Conservation (phyloP, 116 monocot species). For the Papilionanthe hybrid region DNA sequence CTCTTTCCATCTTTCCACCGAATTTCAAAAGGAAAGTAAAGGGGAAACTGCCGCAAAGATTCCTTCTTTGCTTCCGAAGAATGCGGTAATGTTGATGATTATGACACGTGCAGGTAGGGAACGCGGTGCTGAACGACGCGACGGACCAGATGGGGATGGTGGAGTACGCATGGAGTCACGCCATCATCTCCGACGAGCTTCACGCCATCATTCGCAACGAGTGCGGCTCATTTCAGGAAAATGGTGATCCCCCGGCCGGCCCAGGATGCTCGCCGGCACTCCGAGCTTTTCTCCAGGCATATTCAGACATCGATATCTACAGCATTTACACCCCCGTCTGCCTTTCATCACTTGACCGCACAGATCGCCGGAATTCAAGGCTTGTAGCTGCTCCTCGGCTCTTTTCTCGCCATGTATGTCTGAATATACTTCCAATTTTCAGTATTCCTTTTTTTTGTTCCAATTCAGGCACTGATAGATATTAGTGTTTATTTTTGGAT, state of each 20-base stretch:
- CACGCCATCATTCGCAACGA: background rate
- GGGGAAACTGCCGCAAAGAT: too few relatives aligned
- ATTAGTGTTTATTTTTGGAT: background rate
- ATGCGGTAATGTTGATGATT: too few relatives aligned
- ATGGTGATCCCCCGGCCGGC: background rate
- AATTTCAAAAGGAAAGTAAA: too few relatives aligned
- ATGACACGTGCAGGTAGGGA: constrained; percentile 30
- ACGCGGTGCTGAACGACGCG: constrained; percentile 6
- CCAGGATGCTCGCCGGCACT: constrained; percentile 5
- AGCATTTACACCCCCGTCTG: constrained; percentile 53
- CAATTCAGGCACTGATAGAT: too few relatives aligned
- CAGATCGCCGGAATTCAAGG: background rate
- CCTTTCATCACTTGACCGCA: constrained; percentile 28
- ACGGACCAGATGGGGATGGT: background rate
- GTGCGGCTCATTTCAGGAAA: constrained; percentile 25
- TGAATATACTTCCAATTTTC: background rate
- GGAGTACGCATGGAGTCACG: constrained; percentile 23
- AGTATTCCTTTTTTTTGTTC: too few relatives aligned
- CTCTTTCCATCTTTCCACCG: too few relatives aligned
- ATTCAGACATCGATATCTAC: constrained; percentile 3
- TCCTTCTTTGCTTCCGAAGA: too few relatives aligned
- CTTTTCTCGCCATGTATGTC: constrained; percentile 7
- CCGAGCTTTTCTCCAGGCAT: background rate
- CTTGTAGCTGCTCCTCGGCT: constrained; percentile 27
- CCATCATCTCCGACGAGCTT: constrained; percentile 23